Evolutionary conservation across 495 filamentous ascomycete genomes (phyloP), one percentile per base, ranked within the genome.

Genomic region (Hyaloscypha finlandica): DNA sequence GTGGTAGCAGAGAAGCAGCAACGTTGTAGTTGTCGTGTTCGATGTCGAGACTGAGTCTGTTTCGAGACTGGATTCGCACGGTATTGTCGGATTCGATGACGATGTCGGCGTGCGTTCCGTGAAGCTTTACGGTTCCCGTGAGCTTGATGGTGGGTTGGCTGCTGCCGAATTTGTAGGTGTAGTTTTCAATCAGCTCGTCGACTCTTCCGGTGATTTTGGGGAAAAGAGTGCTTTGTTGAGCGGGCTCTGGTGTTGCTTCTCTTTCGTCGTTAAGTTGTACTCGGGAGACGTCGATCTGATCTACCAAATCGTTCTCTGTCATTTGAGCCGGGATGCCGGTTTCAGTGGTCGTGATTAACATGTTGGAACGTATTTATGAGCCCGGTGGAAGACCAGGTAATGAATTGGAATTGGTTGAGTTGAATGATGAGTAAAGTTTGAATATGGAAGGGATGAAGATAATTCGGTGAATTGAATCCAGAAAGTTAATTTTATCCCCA

Each of bases 101-200:
- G 11, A 77, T 72, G 59, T 77, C 74, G n/a, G 68, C 71, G 55
- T 76, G 77, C 1, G 72, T 73, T 29, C 76, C 77, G 62, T 78
- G 77, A 2, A 78, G 75, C 51, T 78, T 79, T 12, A 75, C 72
- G 20, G 72, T 79, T 33, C 76, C 77, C 12, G 66, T 69, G 12
- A 79, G 65, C 3, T 67, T 64, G 25, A 78, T 61, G 14, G 52
- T 45, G 2, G 22, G 35, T 12, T 45, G 5, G 2, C 25, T 45
- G 4, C 14, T 33, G 57, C 9, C 20, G n/a, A 29, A n/a, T 32
- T 22, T 57, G 33, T 29, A 60, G 52, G 16, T 37, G 48, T 59
- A 63, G 55, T 65, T 64, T 20, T 45, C 14, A 30, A 69, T 59
- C 8, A 69, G n/a, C 3, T 65, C 67, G 33, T 32, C 19, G n/a